phyloP scores from a whole-genome alignment of 495 filamentous ascomycete species.

The Penicillium soppii region DNA sequence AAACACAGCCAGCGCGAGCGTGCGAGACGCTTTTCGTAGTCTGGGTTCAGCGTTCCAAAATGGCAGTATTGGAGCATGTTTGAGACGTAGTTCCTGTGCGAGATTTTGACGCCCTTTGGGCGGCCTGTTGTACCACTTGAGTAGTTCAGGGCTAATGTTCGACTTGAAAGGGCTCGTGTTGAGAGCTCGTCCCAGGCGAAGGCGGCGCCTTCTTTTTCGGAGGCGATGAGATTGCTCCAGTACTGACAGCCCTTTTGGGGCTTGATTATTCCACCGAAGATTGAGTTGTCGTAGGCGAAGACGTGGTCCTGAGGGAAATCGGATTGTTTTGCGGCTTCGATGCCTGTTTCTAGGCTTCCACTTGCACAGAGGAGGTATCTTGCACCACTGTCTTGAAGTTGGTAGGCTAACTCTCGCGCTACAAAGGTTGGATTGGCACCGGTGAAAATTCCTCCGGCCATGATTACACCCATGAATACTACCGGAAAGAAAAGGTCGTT shows the following conservation, averaged over 20 bases:
- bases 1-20: slow-evolving; percentile 51
- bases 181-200: slow-evolving; percentile 45
- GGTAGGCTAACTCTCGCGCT: slow-evolving; percentile 67
- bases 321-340: slow-evolving; percentile 43
- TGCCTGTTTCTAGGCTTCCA: slow-evolving; percentile 39
- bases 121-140: slow-evolving; percentile 77
- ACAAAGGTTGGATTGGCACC: slow-evolving; percentile 79
- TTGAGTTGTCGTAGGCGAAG: slow-evolving; percentile 50
- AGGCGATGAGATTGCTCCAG: slow-evolving; percentile 50
- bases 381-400: slow-evolving; percentile 69
- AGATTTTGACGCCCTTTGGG: slow-evolving; percentile 81
- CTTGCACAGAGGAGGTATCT: slow-evolving; percentile 61
- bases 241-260: slow-evolving; percentile 43
- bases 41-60: slow-evolving; percentile 44
- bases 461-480: slow-evolving; percentile 68
- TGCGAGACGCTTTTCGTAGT: slow-evolving; percentile 36
- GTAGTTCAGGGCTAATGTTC: slow-evolving; percentile 65
- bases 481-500: slow-evolving; percentile 75
- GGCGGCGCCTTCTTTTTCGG: slow-evolving; percentile 37
- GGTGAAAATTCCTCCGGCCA: slow-evolving; percentile 77
- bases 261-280: slow-evolving; percentile 38
- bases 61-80: slow-evolving; percentile 61
- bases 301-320: slow-evolving; percentile 39
- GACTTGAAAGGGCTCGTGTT: slow-evolving; percentile 36
- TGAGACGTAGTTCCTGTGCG: slow-evolving; percentile 69